Percentiles rank a stretch among this genome's conserved stretches.
These are phyloP conservation scores for Ehretia macrophylla DNA, from an alignment of 257 asterid species.

Conservation along the genomic window DNA sequence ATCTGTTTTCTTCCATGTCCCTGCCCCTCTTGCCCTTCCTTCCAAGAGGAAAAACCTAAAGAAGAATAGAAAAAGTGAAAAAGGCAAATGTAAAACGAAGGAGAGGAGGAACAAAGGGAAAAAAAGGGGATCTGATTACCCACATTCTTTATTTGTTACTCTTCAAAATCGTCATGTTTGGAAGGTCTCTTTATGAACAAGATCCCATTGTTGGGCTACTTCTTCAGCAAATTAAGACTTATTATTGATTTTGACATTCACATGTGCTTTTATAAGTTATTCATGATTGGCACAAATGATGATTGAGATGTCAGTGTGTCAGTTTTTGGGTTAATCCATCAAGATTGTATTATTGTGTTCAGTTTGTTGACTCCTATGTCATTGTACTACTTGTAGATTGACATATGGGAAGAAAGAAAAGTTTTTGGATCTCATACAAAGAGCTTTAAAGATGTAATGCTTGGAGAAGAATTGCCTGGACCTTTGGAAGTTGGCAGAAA, in stretches of 20 bases:
- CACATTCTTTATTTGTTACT: too few species aligned
- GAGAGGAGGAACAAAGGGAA: not conserved
- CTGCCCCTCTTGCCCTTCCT: not conserved
- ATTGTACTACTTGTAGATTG: constrained; percentile 41
- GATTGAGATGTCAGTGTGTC: too few species aligned
- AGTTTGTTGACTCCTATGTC: constrained; percentile 10
- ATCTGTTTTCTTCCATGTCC: not conserved
- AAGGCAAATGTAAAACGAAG: not conserved
- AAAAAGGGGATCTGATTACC: too few species aligned
- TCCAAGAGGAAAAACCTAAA: not conserved
- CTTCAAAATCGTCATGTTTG: too few species aligned
- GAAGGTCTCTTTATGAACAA: too few species aligned
- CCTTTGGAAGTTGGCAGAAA: constrained; percentile 69
- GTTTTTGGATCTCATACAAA: constrained; percentile 77
- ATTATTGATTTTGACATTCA: too few species aligned
- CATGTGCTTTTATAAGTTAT: too few species aligned
- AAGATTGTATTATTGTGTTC: too few species aligned
- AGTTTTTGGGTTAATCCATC: too few species aligned
- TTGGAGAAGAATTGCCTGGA: constrained; percentile 72
- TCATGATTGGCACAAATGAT: too few species aligned
- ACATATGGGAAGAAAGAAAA: constrained; percentile 87
- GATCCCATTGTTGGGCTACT: too few species aligned
- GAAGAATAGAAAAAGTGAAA: not conserved
- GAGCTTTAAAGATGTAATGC: constrained; percentile 72
- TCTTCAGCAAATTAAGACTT: too few species aligned